phyloP scores from a whole-genome alignment of 2,329 filamentous ascomycete species.

The Epichloe sibirici region DNA sequence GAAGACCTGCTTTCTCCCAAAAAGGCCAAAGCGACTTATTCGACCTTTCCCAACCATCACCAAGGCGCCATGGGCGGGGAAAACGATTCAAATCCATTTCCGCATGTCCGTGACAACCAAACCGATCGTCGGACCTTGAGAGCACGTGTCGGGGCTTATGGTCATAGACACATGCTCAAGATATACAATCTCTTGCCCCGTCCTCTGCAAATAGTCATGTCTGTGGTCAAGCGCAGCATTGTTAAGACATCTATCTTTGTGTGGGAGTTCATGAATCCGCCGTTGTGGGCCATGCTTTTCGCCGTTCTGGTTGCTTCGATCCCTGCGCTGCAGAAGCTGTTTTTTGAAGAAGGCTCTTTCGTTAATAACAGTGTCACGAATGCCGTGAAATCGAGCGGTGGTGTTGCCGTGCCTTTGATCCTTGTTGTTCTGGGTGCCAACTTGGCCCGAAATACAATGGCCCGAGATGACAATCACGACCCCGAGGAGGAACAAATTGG shows the following conservation, averaged over 20 bases:
- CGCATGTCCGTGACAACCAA: conserved; percentile 37
- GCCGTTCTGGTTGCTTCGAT: conserved; percentile 88
- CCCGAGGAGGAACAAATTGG: conserved; percentile 57
- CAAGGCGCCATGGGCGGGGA: conserved; percentile 19
- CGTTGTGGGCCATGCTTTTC: conserved; percentile 89
- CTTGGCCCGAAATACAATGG: conserved; percentile 79
- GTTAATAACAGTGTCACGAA: conserved; percentile 86
- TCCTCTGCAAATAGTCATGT: conserved; percentile 26
- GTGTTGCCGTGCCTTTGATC: conserved; percentile 89
- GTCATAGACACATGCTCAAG: conserved; percentile 13
- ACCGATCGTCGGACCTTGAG: conserved; percentile 18
- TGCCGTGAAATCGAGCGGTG: conserved; percentile 72
- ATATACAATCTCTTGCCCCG: conserved; percentile 27
- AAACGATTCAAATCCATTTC: conserved; percentile 49
- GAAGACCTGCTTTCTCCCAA: conserved; percentile 17
- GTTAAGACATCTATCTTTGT: conserved; percentile 48
- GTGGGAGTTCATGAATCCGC: conserved; percentile 96
- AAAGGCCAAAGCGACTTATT: conserved; percentile 16
- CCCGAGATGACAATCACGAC: conserved; percentile 49
- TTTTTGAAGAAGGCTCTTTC: conserved; percentile 83
- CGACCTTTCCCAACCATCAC: conserved; percentile 14
- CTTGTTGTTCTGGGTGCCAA: conserved; percentile 92
- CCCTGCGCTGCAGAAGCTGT: conserved; percentile 66
- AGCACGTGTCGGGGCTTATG: conserved; percentile 18
- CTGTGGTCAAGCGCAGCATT: conserved; percentile 20